Evolutionary conservation across 1,284 basidiomycete species (phyloP), one percentile per base, ranked within the genome.

Genomic region (Pisolithus thermaeus): DNA sequence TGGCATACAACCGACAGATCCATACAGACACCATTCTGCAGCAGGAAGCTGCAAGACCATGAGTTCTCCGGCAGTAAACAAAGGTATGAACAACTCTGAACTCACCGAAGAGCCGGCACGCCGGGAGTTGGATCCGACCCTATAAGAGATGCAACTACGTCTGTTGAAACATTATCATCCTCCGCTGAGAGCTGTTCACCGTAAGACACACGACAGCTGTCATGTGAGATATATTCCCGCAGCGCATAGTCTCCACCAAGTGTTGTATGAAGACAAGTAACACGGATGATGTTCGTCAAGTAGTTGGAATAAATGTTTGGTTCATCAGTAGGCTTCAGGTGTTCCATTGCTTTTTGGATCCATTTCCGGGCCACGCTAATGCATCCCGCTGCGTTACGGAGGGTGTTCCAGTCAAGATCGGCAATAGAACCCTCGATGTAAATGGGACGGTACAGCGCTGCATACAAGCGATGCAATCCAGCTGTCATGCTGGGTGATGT

Each of bases 1-100:
- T 78, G 71, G 49, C 77, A 79, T 1, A 81, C 58, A 1, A 73
- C 64, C 7, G 65, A 70, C 23, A 76, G 61, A 47, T 78, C 67
- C 18, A 79, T 61, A 27, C 14, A 5, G 8, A 28, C 11, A n/a
- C 23, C 42, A 8, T 30, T n/a, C 6, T 16, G 23, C 4, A 43
- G 25, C 6, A 43, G 4, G 23, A 16, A 43, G 14, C 42, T 43
- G n/a, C 27, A 18, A 28, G n/a, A 6, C 12, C 14, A 14, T 23
- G 8, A 16, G 7, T 3, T 23, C 20, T 20, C 18, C 18, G 18
- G 18, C 18, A 20, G 18, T 20, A 1, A 1, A 1, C 18, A 20
- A 39, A 18, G 20, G 8, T 6, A 6, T 7, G 18, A 39, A 39
- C 2, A 56, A 56, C 12, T 60, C 20, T 25, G 41, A 14, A 42